A percentile compares a stretch with the other conserved stretches of the same genome.
phyloP scores from a whole-genome alignment of 352 stramenopile genomes.

The Phytophthora kernoviae region DNA sequence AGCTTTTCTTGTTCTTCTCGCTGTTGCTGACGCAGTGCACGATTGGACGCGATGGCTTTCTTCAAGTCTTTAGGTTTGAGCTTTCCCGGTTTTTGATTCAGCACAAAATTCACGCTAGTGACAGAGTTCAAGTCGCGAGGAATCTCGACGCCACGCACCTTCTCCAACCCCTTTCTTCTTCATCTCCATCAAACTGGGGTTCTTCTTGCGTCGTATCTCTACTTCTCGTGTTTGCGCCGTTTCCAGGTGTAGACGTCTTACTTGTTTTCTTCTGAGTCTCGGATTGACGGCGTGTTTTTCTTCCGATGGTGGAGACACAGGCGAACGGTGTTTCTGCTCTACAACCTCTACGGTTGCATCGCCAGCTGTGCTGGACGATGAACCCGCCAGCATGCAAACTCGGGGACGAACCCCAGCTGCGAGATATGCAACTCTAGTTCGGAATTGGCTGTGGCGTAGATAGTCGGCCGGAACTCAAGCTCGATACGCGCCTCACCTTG shows the following conservation, averaged over 20 bases:
- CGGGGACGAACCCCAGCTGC: constrained; percentile 78
- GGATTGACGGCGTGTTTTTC: constrained; percentile 6
- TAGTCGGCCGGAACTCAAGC: constrained; percentile 73
- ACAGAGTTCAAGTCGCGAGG: constrained; percentile 61
- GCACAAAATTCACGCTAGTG: constrained; percentile 77
- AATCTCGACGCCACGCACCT: constrained; percentile 73
- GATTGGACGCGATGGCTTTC: constrained; percentile 82
- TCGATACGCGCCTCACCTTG: constrained; percentile 69
- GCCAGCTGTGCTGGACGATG: constrained; percentile 43
- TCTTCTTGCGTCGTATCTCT: constrained; percentile 11
- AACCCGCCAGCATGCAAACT: constrained; percentile 66
- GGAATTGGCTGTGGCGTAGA: constrained; percentile 64
- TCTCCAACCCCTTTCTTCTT: constrained; percentile 28
- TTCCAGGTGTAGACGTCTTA: constrained; percentile 6
- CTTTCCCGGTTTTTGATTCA: constrained; percentile 90
- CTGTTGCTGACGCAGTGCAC: constrained; percentile 64
- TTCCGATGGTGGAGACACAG: constrained; percentile 7
- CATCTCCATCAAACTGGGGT: constrained; percentile 9
- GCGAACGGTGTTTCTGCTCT: constrained; percentile 4
- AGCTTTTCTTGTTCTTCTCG: constrained; percentile 67
- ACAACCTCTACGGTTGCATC: not conserved
- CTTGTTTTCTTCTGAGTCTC: constrained; percentile 10
- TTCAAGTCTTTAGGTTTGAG: constrained; percentile 92
- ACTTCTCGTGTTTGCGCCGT: constrained; percentile 3
- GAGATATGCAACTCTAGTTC: constrained; percentile 78